phyloP scores from a whole-genome alignment of 208 protist species.

The Kentomonas sorsogonicus region DNA sequence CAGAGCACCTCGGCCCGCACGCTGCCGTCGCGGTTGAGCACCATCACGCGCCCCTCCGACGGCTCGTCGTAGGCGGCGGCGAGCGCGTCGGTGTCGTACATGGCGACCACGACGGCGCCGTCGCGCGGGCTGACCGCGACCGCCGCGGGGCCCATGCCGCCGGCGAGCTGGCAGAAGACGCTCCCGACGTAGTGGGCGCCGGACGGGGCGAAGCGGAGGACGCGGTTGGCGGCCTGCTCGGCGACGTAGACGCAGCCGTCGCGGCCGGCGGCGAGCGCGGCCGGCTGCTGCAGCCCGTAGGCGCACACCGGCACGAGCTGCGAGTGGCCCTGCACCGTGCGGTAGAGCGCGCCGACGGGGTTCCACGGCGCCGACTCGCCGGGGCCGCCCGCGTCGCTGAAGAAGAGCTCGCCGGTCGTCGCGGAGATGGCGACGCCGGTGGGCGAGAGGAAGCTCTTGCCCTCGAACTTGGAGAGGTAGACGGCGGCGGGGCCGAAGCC shows the following conservation, averaged over 20 bases:
- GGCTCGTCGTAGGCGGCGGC: constrained; percentile 5
- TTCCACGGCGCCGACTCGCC: constrained; percentile 54
- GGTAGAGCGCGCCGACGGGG: constrained; percentile 55
- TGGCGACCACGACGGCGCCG: constrained; percentile 51
- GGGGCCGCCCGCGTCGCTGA: constrained; percentile 61
- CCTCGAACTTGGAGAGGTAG: constrained; percentile 34
- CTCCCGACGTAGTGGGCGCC: constrained; percentile 43
- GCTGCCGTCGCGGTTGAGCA: constrained; percentile 32
- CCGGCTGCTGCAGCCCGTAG: constrained; percentile 39
- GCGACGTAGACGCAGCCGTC: constrained; percentile 56
- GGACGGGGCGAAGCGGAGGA: constrained; percentile 54
- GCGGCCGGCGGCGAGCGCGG: constrained; percentile 35
- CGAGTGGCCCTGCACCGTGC: constrained; percentile 34
- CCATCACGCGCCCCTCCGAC: constrained; percentile 32
- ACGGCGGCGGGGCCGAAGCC: not conserved
- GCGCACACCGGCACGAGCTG: constrained; percentile 55
- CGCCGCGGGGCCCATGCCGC: constrained; percentile 49
- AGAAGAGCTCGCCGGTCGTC: constrained; percentile 45
- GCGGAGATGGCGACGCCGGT: constrained; percentile 35
- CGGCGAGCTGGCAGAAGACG: constrained; percentile 58
- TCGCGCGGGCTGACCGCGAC: constrained; percentile 39
- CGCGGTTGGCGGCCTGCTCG: constrained; percentile 53
- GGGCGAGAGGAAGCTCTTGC: constrained; percentile 38
- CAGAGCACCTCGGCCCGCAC: constrained; percentile 32
- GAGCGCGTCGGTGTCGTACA: constrained; percentile 37